Evolutionary conservation across 1,284 basidiomycete species (phyloP).

Genomic region (Sporisorium exsertum): DNA sequence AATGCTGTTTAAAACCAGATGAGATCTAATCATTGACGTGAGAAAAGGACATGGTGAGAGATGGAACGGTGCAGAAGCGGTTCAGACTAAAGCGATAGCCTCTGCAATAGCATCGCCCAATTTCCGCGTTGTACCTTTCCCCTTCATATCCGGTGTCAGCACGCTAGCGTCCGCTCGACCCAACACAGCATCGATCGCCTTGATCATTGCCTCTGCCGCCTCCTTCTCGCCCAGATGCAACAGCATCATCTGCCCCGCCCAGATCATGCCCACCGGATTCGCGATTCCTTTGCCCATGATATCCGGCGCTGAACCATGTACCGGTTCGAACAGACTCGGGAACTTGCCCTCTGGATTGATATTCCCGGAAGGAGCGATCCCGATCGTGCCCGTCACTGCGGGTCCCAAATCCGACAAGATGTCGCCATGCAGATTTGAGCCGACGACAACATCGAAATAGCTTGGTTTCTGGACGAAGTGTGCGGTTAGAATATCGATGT

Average conservation of each 20-base stretch:
- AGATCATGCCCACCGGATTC: conserved; percentile 73
- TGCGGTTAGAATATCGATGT: conserved; percentile 72
- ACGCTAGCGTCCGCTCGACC: conserved; percentile 14
- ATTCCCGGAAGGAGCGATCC: conserved; percentile 75
- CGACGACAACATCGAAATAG: conserved; percentile 74
- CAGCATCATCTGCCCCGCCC: conserved; percentile 76
- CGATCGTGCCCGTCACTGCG: conserved; percentile 75
- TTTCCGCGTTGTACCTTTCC: conserved; percentile 30
- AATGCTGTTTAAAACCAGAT: background rate
- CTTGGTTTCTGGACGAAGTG: conserved; percentile 74
- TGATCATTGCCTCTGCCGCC: conserved; percentile 73
- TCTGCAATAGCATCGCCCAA: conserved; percentile 48
- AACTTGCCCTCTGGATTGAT: conserved; percentile 72
- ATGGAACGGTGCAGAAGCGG: background rate
- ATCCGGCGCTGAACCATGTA: conserved; percentile 40
- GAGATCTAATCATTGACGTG: too few species aligned
- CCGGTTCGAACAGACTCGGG: conserved; percentile 73
- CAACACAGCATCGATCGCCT: conserved; percentile 72
- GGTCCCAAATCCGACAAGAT: conserved; percentile 75
- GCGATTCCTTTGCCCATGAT: conserved; percentile 57
- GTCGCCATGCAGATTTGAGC: conserved; percentile 75
- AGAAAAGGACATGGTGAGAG: too few species aligned
- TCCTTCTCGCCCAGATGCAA: conserved; percentile 73
- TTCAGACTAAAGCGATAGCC: conserved; percentile 20
- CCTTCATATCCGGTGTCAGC: conserved; percentile 53